Conservation (phyloP, 768 basidiomycete genomes). For the Boletus reticulatus region DNA sequence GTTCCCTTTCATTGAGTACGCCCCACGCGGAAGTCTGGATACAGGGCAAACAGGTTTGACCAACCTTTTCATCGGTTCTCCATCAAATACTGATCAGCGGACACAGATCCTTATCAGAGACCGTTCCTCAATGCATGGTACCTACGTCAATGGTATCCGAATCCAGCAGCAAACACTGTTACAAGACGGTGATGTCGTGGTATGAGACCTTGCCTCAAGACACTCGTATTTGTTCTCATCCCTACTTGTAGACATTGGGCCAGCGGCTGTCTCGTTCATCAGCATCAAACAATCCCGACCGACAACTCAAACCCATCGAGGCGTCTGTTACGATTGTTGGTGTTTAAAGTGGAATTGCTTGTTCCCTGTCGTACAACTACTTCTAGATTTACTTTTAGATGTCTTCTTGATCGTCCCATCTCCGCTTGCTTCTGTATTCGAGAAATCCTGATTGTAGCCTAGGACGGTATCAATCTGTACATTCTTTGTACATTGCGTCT, state of each 20-base stretch:
- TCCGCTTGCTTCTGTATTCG: slow-evolving; percentile 3
- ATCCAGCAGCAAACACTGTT: slow-evolving; percentile 38
- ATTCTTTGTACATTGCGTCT: background rate
- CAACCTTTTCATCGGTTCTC: slow-evolving; percentile 1
- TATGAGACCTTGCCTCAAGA: slow-evolving; percentile 23
- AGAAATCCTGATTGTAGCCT: background rate
- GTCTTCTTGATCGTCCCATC: background rate
- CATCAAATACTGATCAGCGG: slow-evolving; percentile 7
- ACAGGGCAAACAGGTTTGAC: slow-evolving; percentile 39
- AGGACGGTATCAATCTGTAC: background rate
- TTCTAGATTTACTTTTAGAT: background rate
- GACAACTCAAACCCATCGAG: slow-evolving; percentile 46
- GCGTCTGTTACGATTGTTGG: slow-evolving; percentile 39
- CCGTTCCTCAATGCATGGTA: slow-evolving; percentile 45
- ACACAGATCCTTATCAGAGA: slow-evolving; percentile 46
- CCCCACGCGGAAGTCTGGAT: slow-evolving; percentile 49
- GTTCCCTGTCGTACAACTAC: background rate
- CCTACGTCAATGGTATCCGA: slow-evolving; percentile 44
- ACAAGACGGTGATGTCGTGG: slow-evolving; percentile 44
- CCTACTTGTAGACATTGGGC: slow-evolving; percentile 39
- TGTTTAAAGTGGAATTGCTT: slow-evolving; percentile 13
- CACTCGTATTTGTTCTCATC: slow-evolving; percentile 2
- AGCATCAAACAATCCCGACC: slow-evolving; percentile 39
- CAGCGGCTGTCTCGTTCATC: slow-evolving; percentile 36
- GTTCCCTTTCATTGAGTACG: slow-evolving; percentile 39